A percentile compares a stretch with the other conserved stretches of the same genome.
Conservation (phyloP, 2,329 filamentous ascomycete genomes). For the Colletotrichum sp. region DNA sequence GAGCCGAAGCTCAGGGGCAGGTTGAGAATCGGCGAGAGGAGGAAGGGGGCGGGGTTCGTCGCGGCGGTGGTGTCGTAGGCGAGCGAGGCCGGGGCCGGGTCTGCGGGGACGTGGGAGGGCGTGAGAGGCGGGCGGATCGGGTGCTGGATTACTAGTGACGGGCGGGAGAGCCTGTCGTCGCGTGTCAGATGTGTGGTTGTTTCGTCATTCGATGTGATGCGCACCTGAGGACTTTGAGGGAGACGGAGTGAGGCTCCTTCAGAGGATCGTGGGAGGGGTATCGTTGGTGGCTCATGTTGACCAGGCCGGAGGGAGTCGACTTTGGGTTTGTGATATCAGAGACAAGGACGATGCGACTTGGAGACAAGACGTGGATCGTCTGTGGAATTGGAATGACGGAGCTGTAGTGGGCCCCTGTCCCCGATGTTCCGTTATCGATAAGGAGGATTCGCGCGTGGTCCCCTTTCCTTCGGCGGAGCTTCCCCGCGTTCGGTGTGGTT, state of each 20-base stretch:
- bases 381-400: not conserved
- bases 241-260: constrained; percentile 81
- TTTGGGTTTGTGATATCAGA: not conserved
- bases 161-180: constrained; percentile 74
- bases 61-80: constrained; percentile 61
- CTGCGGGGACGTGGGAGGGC: constrained; percentile 48
- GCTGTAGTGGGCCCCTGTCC: not conserved
- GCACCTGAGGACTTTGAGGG: constrained; percentile 76
- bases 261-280: constrained; percentile 61
- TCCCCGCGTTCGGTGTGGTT: not conserved
- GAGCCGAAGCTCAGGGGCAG: constrained; percentile 91
- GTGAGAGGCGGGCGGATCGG: constrained; percentile 57
- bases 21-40: constrained; percentile 72
- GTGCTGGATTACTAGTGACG: constrained; percentile 75
- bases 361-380: not conserved
- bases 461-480: not conserved
- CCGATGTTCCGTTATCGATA: not conserved
- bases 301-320: not conserved
- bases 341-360: not conserved
- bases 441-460: not conserved
- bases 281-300: constrained; percentile 61
- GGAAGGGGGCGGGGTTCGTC: constrained; percentile 58
- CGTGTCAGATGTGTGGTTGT: not conserved
- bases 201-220: not conserved
- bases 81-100: constrained; percentile 69